Evolutionary conservation across 2,329 filamentous ascomycete species (phyloP), one percentile per base, ranked within the genome.

Genomic region (Cladorrhinum sp.): DNA sequence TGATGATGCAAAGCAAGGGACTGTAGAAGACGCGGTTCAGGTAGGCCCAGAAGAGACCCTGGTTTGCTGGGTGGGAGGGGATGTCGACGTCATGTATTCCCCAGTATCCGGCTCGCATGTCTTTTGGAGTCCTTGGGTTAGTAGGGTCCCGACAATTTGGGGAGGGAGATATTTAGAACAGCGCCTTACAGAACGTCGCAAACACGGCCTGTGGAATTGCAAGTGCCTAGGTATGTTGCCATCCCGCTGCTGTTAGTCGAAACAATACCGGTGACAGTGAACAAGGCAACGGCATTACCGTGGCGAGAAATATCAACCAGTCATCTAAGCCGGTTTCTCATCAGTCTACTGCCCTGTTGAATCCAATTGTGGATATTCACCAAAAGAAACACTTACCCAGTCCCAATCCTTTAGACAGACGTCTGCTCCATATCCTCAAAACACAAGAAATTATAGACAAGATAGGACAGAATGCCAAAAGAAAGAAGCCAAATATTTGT

Each of bases 1-100:
- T 80, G 59, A 79, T 74, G 9, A 80, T 70, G 3, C 76, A 76
- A 1, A 80, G 66, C 50, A 80, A 76, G 0, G 78, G 78, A 56
- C 79, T 80, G 69, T 80, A 80, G 1, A 77, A 67, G 8, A 78
- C 66, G 49, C 78, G 73, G 36, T 74, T 73, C 18, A 74, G 65
- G 48, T 73, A 79, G 65, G 73, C 74, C 71, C 64, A 68, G 50
- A 66, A 65, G 0, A 62, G 49, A 30, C 65, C 65, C 8, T 63
- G 60, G 54, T 65, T 61, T 14, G 18, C n/a, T 21, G 62, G 55
- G 49, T 63, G 62, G 21, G 46, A 8, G 0, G 66, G 67, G 14
- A 69, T 61, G 16, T 66, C 65, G 20, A 14, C 16, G 16, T 62
- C 59, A 49, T 66, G 65, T 16, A 66, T 33, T 14, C 65, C 67